A percentile compares a stretch with the other conserved stretches of the same genome.
phyloP scores from a whole-genome alignment of 2,329 filamentous ascomycete species.

The Verticillium nubilum region DNA sequence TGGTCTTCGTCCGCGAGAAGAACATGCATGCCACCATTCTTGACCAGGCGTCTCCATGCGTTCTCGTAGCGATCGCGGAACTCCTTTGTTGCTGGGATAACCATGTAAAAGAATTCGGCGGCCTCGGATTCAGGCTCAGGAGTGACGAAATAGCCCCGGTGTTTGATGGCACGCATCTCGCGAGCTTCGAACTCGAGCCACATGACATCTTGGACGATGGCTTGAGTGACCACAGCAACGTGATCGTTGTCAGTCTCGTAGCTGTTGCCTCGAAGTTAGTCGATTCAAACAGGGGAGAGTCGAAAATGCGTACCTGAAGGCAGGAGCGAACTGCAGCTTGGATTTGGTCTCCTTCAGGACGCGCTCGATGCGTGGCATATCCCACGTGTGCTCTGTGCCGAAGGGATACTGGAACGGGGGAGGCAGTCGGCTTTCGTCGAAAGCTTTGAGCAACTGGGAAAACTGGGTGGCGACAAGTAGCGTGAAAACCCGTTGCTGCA shows the following conservation, averaged over 20 bases:
- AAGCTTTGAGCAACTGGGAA: not conserved
- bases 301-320: no score
- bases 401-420: not conserved
- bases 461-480: not conserved
- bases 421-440: not conserved
- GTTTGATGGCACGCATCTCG: not conserved
- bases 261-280: not conserved
- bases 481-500: not conserved
- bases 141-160: not conserved
- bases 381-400: not conserved
- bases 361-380: no score
- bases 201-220: not conserved
- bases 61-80: no score
- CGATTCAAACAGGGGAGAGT: no score
- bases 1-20: not conserved
- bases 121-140: no score
- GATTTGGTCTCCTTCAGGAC: no score
- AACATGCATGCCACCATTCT: not conserved
- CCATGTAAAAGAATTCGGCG: no score
- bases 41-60: no score
- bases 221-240: not conserved
- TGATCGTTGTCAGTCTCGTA: not conserved
- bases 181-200: not conserved
- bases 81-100: no score
- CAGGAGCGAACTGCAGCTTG: no score